phyloP scores from a whole-genome alignment of 306 rosid genomes.

The Cicer chorassanicum region DNA sequence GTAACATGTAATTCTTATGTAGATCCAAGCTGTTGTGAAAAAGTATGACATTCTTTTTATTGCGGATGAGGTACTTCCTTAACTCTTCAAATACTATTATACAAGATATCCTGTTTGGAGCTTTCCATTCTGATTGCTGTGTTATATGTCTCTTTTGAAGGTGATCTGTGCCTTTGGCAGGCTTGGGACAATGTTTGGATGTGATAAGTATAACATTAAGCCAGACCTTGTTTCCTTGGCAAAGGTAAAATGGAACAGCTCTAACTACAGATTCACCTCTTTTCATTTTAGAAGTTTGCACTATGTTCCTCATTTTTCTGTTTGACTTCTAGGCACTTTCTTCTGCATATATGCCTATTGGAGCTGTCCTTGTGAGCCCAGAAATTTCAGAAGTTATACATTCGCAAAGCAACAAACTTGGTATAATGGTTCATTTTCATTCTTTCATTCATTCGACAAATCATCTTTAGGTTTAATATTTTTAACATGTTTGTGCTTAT shows the following conservation, averaged over 20 bases:
- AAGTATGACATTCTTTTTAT: conserved; percentile 95
- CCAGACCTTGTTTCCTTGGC: conserved; percentile 95
- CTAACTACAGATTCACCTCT: conserved; percentile 11
- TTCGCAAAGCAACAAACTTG: conserved; percentile 87
- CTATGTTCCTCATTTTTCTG: conserved; percentile 35
- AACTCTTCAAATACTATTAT: conserved; percentile 20
- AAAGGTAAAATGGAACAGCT: conserved; percentile 61
- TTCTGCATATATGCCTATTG: conserved; percentile 87
- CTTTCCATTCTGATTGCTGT: conserved; percentile 36
- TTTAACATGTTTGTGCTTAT: conserved; percentile 27
- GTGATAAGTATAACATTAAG: conserved; percentile 85
- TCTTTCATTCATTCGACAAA: conserved; percentile 11
- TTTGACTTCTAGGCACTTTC: conserved; percentile 78
- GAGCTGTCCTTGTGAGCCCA: conserved; percentile 91
- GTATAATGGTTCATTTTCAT: conserved; percentile 50
- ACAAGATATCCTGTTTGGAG: conserved; percentile 13
- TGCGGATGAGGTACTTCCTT: conserved; percentile 81
- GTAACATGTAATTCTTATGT: conserved; percentile 45
- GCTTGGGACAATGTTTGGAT: conserved; percentile 90
- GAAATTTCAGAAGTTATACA: conserved; percentile 81
- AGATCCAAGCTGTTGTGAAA: conserved; percentile 92
- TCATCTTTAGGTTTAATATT: conserved; percentile 29
- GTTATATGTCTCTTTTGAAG: conserved; percentile 51
- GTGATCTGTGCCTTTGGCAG: conserved; percentile 97
- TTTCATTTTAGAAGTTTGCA: conserved; percentile 10